Base-by-base conservation (phyloP, 1,284 basidiomycete genomes). In the Boletus sp. region DNA sequence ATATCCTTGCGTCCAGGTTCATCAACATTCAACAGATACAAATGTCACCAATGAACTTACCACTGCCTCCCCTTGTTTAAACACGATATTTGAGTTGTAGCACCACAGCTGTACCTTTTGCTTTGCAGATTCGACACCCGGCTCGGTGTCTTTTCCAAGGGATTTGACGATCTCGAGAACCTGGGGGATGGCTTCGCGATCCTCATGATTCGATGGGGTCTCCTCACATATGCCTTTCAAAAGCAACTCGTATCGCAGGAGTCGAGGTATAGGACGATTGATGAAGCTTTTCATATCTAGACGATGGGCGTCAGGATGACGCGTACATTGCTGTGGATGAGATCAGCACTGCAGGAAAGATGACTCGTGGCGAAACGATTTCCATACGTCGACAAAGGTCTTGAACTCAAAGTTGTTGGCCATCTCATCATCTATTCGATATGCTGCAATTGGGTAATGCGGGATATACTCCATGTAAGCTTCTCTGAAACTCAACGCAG, bases 381-480 rank as follows among this genome's bases (percentile, higher is more conserved):
- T 27, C 56, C 69, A 24, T 55, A 94, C 94, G 61, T 96, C 91
- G 6, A 94, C 82, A 70, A 98, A 96, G 0, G 78, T 75, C 61
- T 84, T 88, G 77, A 99, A 98, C 5, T 80, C 77, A 0, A 81
- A 78, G 69, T 98, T 99, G 55, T 79, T 86, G 29, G 78, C 82
- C 76, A 88, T 86, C 77, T 98, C 96, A 51, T 95, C 89, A 57
- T 95, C 92, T 56, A 98, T 90, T 56, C 91, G 82, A 70, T 93
- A 94, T 39, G 91, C 91, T 6, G 96, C 95, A 55, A 97, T 92
- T 1, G 96, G 96, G 70, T 97, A 97, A 74, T 96, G 91, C 7
- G 93, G 89, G 46, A 95, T 89, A 67, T 97, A 98, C 65, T 92
- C 87, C 80, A 93, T 85, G 73, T 99, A 99, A 16, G 92, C 92